Evolutionary conservation across 139 green algal species (phyloP).

Genomic region (Edaphochlamys debaryana): DNA sequence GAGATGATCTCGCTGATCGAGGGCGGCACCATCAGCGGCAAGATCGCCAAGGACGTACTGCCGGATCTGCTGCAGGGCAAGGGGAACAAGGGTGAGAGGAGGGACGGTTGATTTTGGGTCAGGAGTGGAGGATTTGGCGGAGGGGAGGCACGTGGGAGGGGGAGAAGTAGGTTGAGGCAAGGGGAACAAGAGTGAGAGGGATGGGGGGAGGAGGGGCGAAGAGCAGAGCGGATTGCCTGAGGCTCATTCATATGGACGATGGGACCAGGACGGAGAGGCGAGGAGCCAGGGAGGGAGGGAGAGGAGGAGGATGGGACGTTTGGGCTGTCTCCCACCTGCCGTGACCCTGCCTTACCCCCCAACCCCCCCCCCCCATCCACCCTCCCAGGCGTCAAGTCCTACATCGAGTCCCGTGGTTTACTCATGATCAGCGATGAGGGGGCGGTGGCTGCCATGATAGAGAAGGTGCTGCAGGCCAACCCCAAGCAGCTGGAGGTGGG

Average conservation of each 20-base stretch:
- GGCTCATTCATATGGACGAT: too few species aligned
- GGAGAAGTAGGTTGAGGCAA: too few species aligned
- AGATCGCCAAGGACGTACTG: constrained; percentile 97
- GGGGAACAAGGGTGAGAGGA: constrained; percentile 47
- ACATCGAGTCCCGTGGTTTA: constrained; percentile 78
- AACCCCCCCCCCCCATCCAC: too few species aligned
- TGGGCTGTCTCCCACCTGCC: too few species aligned
- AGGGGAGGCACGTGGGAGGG: neutral
- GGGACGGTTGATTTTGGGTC: too few species aligned
- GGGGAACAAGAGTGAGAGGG: too few species aligned
- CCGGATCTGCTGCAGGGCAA: constrained; percentile 80
- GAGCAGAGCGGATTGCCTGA: too few species aligned
- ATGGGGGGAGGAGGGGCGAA: too few species aligned
- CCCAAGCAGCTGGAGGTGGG: constrained; percentile 78
- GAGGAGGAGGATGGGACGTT: too few species aligned
- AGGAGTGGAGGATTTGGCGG: neutral
- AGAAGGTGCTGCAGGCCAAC: constrained; percentile 83
- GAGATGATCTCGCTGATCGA: constrained; percentile 96
- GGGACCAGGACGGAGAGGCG: too few species aligned
- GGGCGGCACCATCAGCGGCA: constrained; percentile 89
- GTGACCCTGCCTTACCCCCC: too few species aligned
- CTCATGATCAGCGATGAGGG: constrained; percentile 89
- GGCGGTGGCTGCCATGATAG: constrained; percentile 82
- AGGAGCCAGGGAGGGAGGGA: too few species aligned
- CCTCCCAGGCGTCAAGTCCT: constrained; percentile 49